Conservation (phyloP, 176 grass and related monocot species). For the Musa beccarii region DNA sequence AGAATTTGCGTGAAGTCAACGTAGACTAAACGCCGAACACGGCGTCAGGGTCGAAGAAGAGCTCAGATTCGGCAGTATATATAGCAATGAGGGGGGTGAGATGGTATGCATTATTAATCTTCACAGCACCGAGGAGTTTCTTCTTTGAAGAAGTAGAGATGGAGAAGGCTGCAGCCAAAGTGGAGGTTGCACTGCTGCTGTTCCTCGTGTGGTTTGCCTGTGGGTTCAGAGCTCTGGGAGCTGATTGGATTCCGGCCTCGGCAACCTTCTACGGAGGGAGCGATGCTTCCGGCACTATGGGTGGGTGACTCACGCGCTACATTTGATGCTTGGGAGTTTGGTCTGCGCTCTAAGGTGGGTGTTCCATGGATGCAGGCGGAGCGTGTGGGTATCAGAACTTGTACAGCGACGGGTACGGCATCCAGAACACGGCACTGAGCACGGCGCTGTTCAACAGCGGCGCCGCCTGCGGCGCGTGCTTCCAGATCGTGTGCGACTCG, state of each 20-base stretch:
- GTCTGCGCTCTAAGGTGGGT: too few relatives aligned
- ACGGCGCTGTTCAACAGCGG: constrained; percentile 39
- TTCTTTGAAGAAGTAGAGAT: not conserved
- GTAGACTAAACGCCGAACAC: too few relatives aligned
- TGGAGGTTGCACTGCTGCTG: not conserved
- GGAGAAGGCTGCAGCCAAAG: not conserved
- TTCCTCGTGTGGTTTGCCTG: not conserved
- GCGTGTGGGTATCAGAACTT: constrained; percentile 52
- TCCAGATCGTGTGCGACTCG: constrained; percentile 6
- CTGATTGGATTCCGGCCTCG: not conserved
- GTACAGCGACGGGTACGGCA: constrained; percentile 35
- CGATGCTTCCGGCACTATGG: constrained; percentile 18
- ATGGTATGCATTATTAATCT: not conserved
- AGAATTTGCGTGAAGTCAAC: not conserved
- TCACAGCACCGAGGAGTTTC: not conserved
- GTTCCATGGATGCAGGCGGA: constrained; percentile 25
- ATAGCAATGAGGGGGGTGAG: too few relatives aligned
- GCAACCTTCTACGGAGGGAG: constrained; percentile 14
- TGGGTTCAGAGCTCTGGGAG: not conserved
- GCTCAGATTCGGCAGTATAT: too few relatives aligned
- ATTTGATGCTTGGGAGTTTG: not conserved
- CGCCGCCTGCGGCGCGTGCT: constrained; percentile 5
- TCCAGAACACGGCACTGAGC: constrained; percentile 44
- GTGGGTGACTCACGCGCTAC: not conserved
- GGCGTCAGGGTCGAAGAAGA: too few relatives aligned